Base-by-base conservation (phyloP, 2,329 filamentous ascomycete species). In the Didymella lethalis region DNA sequence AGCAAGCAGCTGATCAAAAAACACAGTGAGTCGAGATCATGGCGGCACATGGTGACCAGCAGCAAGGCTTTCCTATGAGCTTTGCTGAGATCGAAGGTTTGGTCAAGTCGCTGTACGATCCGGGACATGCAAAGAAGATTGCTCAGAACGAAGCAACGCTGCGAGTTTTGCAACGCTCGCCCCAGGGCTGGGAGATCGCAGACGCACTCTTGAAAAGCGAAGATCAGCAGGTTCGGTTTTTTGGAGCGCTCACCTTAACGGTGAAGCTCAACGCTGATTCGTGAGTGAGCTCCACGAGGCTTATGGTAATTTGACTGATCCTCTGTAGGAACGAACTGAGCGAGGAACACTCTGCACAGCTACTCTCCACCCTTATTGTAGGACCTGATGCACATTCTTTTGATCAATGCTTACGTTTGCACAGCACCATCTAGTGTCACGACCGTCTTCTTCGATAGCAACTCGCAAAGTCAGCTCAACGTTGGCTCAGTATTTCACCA, bases 261-360 rank as follows among this genome's bases (percentile, higher is more conserved):
- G 88, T 98, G 68, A 99, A 98, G 79, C 86, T 98, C 58, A 97
- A 98, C 74, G 90, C 89, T n/a, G 92, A 95, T 73, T 92, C 88
- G 90, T 90, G 80, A 63, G 82, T 70, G n/a, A n/a, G 36, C 6
- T 28, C 20, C 26, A 3, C n/a, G 12, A 41, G 18, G 20, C 12
- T 28, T n/a, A 18, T n/a, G 23, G 7, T 32, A 11, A 41, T 20
- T 47, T 12, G 18, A 8, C 61, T 68, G 46, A 69, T 54, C 36
- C 16, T 11, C 7, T 43, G 4, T 53, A 75, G 72, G 11, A 65
- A 68, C 29, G 65, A 67, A 7, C 53, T 78, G 48, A 72, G 65
- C 29, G 71, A 77, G 53, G 68, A 74, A 41, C 62, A 76, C 25
- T 76, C 75, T 6, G 66, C 70, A 40, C 73, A 77, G 57, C 62